These are phyloP conservation scores for Phaeotremella skinneri DNA, from an alignment of 768 basidiomycete genomes.

Conservation along the genomic window DNA sequence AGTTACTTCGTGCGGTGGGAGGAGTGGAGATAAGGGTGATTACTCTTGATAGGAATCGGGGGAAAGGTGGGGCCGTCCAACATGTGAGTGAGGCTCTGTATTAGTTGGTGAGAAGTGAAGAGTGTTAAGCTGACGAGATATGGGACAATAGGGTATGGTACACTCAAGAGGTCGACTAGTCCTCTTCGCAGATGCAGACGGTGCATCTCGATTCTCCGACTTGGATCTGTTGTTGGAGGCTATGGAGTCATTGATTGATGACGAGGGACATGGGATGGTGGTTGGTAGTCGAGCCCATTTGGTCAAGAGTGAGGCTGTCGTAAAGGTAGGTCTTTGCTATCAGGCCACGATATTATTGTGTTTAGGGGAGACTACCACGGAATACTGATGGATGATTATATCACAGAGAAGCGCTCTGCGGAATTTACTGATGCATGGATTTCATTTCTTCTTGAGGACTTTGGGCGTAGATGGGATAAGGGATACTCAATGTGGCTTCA, in stretches of 20 bases:
- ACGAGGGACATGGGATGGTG: slow-evolving; percentile 61
- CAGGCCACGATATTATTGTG: neutral
- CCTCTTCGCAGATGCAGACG: slow-evolving; percentile 92
- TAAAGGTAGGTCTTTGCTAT: slow-evolving; percentile 64
- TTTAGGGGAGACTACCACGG: neutral
- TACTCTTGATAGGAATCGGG: slow-evolving; percentile 72
- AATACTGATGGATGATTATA: neutral
- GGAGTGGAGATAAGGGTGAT: slow-evolving; percentile 67
- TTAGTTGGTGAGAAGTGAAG: neutral
- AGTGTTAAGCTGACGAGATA: neutral
- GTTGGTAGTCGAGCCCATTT: slow-evolving; percentile 90
- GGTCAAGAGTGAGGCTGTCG: slow-evolving; percentile 86
- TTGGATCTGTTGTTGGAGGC: slow-evolving; percentile 72
- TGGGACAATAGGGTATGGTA: slow-evolving; percentile 63
- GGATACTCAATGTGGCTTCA: slow-evolving; percentile 97
- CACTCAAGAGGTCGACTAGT: slow-evolving; percentile 72
- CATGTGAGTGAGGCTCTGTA: slow-evolving; percentile 55
- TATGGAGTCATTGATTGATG: slow-evolving; percentile 62
- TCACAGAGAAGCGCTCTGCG: slow-evolving; percentile 79
- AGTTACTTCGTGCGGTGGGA: slow-evolving; percentile 3
- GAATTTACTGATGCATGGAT: slow-evolving; percentile 89
- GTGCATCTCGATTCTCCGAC: slow-evolving; percentile 83
- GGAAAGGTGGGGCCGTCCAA: slow-evolving; percentile 88
- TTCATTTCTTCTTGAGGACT: slow-evolving; percentile 82
- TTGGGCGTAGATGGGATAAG: slow-evolving; percentile 86